Conservation (phyloP, 345 rosid genomes). For the Sisymbrium irio region DNA sequence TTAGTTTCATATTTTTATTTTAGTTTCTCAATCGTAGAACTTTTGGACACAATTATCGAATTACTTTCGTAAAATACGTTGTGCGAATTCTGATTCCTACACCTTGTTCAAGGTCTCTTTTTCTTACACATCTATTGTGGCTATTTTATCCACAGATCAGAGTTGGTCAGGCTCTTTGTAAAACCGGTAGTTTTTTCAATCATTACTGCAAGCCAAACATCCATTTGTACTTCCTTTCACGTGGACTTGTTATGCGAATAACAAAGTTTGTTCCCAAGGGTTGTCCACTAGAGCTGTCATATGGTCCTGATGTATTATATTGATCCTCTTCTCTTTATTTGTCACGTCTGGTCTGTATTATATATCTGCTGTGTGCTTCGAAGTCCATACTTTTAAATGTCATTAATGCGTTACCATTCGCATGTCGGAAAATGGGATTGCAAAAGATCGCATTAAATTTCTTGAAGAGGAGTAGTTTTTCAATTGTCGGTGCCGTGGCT, state of each 20-base stretch:
- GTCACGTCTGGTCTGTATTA: background rate
- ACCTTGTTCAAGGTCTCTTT: background rate
- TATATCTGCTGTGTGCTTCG: background rate
- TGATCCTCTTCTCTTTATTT: slow-evolving; percentile 10
- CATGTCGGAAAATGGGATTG: slow-evolving; percentile 81
- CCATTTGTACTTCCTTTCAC: slow-evolving; percentile 83
- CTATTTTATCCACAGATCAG: slow-evolving; percentile 46
- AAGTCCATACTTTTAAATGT: background rate
- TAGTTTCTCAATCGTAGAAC: no score
- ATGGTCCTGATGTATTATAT: slow-evolving; percentile 72
- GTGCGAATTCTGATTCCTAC: no score
- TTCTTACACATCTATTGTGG: background rate
- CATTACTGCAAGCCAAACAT: slow-evolving; percentile 90
- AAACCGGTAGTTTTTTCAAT: slow-evolving; percentile 72
- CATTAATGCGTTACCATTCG: slow-evolving; percentile 9
- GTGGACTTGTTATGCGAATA: slow-evolving; percentile 57
- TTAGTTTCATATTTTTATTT: no score
- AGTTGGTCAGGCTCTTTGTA: slow-evolving; percentile 80
- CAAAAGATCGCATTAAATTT: slow-evolving; percentile 62
- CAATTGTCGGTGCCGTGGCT: slow-evolving; percentile 64
- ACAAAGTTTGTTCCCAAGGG: slow-evolving; percentile 58
- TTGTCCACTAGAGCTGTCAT: slow-evolving; percentile 75
- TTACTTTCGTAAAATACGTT: no score
- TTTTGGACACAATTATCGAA: no score
- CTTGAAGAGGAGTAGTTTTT: slow-evolving; percentile 74